Base-by-base conservation (phyloP, 805 yeast species). In the Myxozyma neotropica region DNA sequence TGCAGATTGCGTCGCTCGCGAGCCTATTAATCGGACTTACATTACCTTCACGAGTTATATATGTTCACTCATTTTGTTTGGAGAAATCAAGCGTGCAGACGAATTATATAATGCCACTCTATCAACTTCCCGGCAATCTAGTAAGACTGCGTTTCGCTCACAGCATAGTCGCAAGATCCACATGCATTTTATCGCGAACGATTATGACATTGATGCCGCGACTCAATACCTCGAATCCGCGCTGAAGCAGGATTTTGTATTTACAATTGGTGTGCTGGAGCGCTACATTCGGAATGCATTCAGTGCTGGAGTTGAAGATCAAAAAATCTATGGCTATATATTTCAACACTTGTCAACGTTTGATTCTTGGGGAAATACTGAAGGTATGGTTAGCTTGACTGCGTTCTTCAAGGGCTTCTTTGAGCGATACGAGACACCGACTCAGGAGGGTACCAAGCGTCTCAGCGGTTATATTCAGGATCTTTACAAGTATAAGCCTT, bases 31-130 rank as follows among this genome's bases (percentile, higher is more conserved):
- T 4, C 5, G 4, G 1, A 7, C 33, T 3, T 15, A 13, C n/a
- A 36, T 48, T 4, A 43, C 53, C 8, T 5, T 24, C 13, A 24
- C 35, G 3, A 48, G 53, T 19, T 48, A 48, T 24, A 47, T 50
- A 6, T 56, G 47, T 27, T 56, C 65, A 7, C 21, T 51, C 8
- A 19, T 47, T 3, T 12, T 3, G 4, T 50, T 59, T 10, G 55
- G 53, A 15, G 54, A 58, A 8, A 35, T 39, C 42, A 36, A 44
- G 26, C 51, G 45, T 12, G 63, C 63, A 3, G 56, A 33, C n/a
- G 59, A 45, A 24, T 10, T 55, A 46, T 59, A 10, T 21, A 13
- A 21, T 29, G 44, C 23, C 23, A 19, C 31, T 4, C 12, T 38
- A n/a, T n/a, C n/a, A n/a, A n/a, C n/a, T n/a, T n/a, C n/a, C n/a